Evolutionary conservation across 2,329 filamentous ascomycete genomes (phyloP).

Genomic region (Xylaria digitata): DNA sequence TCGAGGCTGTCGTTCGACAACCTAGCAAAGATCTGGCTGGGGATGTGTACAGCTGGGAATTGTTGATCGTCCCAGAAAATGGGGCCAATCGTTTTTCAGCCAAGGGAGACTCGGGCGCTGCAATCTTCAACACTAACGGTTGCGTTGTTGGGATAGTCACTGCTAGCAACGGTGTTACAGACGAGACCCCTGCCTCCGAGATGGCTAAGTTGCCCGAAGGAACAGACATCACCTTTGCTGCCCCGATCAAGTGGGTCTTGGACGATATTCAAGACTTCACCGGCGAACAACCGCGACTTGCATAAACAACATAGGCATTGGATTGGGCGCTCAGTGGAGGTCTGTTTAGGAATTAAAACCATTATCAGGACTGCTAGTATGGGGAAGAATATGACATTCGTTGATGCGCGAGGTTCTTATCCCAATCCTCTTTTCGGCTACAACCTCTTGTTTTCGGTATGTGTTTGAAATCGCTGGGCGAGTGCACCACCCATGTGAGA

Average conservation of each 20-base stretch:
- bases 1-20: slow-evolving; percentile 25
- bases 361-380: too few species aligned
- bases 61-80: slow-evolving; percentile 18
- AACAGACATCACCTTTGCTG: slow-evolving; percentile 22
- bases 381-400: too few species aligned
- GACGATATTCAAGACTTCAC: slow-evolving; percentile 22
- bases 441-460: too few species aligned
- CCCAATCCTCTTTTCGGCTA: too few species aligned
- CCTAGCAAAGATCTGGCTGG: background rate
- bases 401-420: too few species aligned
- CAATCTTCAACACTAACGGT: slow-evolving; percentile 1
- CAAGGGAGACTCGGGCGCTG: slow-evolving; percentile 16
- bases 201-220: background rate
- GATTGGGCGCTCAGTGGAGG: too few species aligned
- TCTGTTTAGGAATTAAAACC: too few species aligned
- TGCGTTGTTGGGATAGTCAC: slow-evolving; percentile 19
- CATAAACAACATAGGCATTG: background rate
- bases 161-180: slow-evolving; percentile 14
- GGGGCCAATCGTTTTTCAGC: background rate
- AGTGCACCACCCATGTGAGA: too few species aligned
- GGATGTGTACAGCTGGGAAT: slow-evolving; percentile 21
- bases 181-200: background rate
- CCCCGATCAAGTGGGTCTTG: slow-evolving; percentile 21
- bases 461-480: too few species aligned
- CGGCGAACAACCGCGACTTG: slow-evolving; percentile 15